A percentile compares a stretch with the other conserved stretches of the same genome.
Evolutionary conservation across 805 yeast genomes (phyloP).

Genomic region (Cyberlindnera xylosilytica): DNA sequence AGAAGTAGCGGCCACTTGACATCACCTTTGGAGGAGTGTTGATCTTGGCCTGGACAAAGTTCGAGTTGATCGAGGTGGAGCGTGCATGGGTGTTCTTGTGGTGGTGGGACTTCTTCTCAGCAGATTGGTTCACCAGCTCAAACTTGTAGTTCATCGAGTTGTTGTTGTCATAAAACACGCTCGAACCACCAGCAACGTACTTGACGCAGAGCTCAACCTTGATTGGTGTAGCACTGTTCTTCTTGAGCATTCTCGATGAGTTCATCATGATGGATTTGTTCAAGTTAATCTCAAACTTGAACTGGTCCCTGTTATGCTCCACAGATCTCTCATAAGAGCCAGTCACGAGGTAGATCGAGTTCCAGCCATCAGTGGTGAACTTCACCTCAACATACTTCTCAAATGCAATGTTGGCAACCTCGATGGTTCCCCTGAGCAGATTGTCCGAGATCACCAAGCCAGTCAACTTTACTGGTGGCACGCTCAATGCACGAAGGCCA

Average conservation of each 20-base stretch:
- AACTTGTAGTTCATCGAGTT: slow-evolving; percentile 36
- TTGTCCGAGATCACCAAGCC: slow-evolving; percentile 39
- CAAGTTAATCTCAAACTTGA: slow-evolving; percentile 48
- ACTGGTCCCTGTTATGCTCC: slow-evolving; percentile 34
- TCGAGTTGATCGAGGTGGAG: slow-evolving; percentile 13
- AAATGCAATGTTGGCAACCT: slow-evolving; percentile 37
- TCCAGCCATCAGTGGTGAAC: slow-evolving; percentile 49
- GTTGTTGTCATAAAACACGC: slow-evolving; percentile 41
- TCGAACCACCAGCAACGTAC: slow-evolving; percentile 31
- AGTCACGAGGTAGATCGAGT: slow-evolving; percentile 41
- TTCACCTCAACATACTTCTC: slow-evolving; percentile 42
- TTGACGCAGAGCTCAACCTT: slow-evolving; percentile 37
- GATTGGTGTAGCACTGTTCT: slow-evolving; percentile 14
- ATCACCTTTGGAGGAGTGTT: slow-evolving; percentile 19
- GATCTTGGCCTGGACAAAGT: slow-evolving; percentile 15
- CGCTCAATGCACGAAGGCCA: slow-evolving; percentile 10
- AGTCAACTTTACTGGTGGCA: slow-evolving; percentile 36
- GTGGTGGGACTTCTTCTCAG: slow-evolving; percentile 5
- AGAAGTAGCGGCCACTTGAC: slow-evolving; percentile 23
- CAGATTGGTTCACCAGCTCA: slow-evolving; percentile 19
- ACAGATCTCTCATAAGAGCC: slow-evolving; percentile 25
- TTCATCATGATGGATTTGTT: slow-evolving; percentile 24
- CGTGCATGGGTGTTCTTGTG: slow-evolving; percentile 2
- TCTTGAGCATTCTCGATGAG: slow-evolving; percentile 11
- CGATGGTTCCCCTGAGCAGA: slow-evolving; percentile 37